phyloP scores from a whole-genome alignment of 768 basidiomycete genomes.

The Boletus eberwhitei region DNA sequence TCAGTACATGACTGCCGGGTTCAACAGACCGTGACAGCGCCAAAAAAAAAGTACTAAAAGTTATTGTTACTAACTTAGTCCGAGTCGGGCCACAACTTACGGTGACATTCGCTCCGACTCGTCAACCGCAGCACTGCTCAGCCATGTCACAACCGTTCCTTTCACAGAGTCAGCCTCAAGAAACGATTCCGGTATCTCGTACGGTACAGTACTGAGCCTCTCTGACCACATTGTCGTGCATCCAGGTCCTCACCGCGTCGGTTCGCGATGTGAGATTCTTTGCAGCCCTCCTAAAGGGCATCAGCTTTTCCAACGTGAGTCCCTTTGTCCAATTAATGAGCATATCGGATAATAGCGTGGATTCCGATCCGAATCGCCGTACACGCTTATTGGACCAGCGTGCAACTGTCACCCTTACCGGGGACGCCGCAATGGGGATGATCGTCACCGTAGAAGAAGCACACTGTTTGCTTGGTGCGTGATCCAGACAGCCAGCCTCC shows the following conservation, averaged over 20 bases:
- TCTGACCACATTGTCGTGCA: background rate
- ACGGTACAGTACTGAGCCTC: background rate
- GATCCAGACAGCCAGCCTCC: slow-evolving; percentile 1
- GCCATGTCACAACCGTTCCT: slow-evolving; percentile 19
- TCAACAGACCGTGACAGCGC: no score
- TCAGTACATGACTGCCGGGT: no score
- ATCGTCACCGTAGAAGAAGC: slow-evolving; percentile 84
- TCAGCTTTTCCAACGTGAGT: slow-evolving; percentile 77
- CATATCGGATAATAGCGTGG: background rate
- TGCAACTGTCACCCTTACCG: slow-evolving; percentile 70
- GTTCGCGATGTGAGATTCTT: slow-evolving; percentile 83
- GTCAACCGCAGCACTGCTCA: background rate
- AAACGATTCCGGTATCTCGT: slow-evolving; percentile 22
- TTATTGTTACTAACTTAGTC: no score
- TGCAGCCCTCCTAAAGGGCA: slow-evolving; percentile 71
- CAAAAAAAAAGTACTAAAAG: no score
- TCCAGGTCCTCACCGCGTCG: slow-evolving; percentile 62
- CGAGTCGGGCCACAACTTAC: no score
- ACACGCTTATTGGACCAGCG: slow-evolving; percentile 41
- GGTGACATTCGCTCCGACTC: no score
- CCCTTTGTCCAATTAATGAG: background rate
- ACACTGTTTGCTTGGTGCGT: slow-evolving; percentile 70
- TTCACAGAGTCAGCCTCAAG: slow-evolving; percentile 21
- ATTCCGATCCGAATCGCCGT: slow-evolving; percentile 9
- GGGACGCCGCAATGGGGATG: slow-evolving; percentile 66